Evolutionary conservation across 352 stramenopile genomes (phyloP).

Genomic region (Pythium dissimile): DNA sequence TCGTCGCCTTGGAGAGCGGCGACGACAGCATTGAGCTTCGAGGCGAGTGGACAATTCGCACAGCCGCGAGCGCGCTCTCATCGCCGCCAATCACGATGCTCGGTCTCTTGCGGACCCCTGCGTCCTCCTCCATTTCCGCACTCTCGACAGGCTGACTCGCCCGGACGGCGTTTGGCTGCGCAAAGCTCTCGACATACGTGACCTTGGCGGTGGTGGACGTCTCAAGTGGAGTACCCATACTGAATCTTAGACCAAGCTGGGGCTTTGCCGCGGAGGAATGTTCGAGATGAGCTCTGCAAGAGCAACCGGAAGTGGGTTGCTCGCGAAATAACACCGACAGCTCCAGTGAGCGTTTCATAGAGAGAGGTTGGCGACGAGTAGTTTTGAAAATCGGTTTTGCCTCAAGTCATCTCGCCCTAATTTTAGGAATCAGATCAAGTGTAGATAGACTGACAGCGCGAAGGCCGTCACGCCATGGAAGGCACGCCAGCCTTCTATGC

Average conservation of each 20-base stretch:
- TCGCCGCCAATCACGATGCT: constrained; percentile 34
- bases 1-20: background rate
- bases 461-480: background rate
- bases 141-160: background rate
- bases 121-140: background rate
- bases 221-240: background rate
- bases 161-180: constrained; percentile 22
- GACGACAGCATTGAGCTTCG: background rate
- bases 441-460: constrained; percentile 28
- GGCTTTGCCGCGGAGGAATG: background rate
- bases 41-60: constrained; percentile 35
- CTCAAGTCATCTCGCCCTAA: too few species aligned
- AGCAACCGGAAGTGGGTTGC: too few species aligned
- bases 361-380: background rate
- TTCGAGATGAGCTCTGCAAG: too few species aligned
- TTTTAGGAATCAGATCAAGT: constrained; percentile 42
- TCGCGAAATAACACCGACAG: too few species aligned
- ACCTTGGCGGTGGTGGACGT: constrained; percentile 8
- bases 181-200: constrained; percentile 31
- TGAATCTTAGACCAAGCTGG: too few species aligned
- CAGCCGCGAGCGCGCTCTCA: constrained; percentile 22
- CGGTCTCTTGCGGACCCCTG: constrained; percentile 15
- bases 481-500: background rate
- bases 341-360: too few species aligned
- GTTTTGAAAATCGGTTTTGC: background rate